Evolutionary conservation across 2,329 filamentous ascomycete species (phyloP).

Genomic region (Cytospora piceicola): DNA sequence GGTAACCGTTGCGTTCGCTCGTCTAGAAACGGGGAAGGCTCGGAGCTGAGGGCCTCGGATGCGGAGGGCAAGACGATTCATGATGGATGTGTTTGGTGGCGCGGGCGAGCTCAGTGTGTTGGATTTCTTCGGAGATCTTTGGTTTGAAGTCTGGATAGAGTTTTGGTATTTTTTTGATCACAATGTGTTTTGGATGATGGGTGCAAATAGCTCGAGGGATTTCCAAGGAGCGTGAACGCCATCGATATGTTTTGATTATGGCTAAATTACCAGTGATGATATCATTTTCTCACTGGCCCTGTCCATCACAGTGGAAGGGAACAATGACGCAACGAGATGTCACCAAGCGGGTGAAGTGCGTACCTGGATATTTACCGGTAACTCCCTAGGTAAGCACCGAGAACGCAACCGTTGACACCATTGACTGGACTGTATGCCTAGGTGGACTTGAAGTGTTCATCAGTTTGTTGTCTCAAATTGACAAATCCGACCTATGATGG

Average conservation of each 20-base stretch:
- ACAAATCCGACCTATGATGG: not conserved
- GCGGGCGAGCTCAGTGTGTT: slow-evolving; percentile 15
- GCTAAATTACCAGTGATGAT: slow-evolving; percentile 21
- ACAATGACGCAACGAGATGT: slow-evolving; percentile 27
- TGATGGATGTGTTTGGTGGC: slow-evolving; percentile 22
- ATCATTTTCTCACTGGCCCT: slow-evolving; percentile 16
- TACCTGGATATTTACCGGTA: too few species aligned
- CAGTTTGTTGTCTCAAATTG: not conserved
- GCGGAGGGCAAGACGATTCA: slow-evolving; percentile 27
- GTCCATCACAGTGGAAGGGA: not conserved
- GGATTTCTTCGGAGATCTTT: not conserved
- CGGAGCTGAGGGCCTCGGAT: slow-evolving; percentile 20
- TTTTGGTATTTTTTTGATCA: not conserved
- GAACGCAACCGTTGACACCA: not conserved
- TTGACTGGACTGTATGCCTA: too few species aligned
- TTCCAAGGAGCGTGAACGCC: not conserved
- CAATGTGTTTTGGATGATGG: not conserved
- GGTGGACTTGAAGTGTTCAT: not conserved
- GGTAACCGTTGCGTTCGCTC: not conserved
- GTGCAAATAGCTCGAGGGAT: not conserved
- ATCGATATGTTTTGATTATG: not conserved
- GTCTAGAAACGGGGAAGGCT: slow-evolving; percentile 2
- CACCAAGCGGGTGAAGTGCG: not conserved
- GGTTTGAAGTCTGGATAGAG: not conserved
- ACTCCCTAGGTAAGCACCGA: not conserved